These are phyloP conservation scores for Corrigiola litoralis DNA, from an alignment of 179 eudicot genomes.

Conservation along the genomic window DNA sequence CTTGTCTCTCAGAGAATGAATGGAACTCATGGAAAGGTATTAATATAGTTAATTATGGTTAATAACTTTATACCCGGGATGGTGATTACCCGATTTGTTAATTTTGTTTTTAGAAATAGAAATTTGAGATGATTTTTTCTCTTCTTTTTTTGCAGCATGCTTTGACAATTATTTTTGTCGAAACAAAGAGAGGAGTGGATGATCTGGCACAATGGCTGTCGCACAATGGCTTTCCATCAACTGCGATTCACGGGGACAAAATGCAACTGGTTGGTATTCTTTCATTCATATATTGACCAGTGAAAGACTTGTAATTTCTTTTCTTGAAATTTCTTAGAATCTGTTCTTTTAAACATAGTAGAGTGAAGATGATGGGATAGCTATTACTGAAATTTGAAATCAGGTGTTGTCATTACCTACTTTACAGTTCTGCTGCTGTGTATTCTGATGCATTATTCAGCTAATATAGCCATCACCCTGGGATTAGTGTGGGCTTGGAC, in stretches of 20 bases:
- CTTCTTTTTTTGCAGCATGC: constrained; percentile 46
- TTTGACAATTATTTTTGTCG: constrained; percentile 66
- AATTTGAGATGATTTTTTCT: not conserved
- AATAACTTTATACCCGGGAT: too few species aligned
- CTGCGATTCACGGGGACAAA: constrained; percentile 87
- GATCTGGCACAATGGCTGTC: constrained; percentile 51
- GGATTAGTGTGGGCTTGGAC: too few species aligned
- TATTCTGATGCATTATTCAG: too few species aligned
- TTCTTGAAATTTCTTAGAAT: too few species aligned
- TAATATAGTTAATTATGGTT: too few species aligned
- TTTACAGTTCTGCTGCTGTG: not conserved
- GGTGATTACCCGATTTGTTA: too few species aligned
- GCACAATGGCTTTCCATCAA: constrained; percentile 60
- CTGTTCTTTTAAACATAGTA: too few species aligned
- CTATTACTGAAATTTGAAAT: not conserved
- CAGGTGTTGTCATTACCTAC: not conserved
- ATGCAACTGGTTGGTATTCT: constrained; percentile 57
- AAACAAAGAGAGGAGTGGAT: constrained; percentile 82
- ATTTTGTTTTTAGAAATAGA: not conserved
- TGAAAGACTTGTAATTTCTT: too few species aligned
- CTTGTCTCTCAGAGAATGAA: constrained; percentile 30
- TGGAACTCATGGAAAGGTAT: constrained; percentile 30
- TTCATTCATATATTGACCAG: not conserved
- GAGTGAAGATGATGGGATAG: not conserved
- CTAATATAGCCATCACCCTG: too few species aligned